Evolutionary conservation across 2,329 filamentous ascomycete genomes (phyloP), one percentile per base, ranked within the genome.

Genomic region (Aspergillus vadensis): DNA sequence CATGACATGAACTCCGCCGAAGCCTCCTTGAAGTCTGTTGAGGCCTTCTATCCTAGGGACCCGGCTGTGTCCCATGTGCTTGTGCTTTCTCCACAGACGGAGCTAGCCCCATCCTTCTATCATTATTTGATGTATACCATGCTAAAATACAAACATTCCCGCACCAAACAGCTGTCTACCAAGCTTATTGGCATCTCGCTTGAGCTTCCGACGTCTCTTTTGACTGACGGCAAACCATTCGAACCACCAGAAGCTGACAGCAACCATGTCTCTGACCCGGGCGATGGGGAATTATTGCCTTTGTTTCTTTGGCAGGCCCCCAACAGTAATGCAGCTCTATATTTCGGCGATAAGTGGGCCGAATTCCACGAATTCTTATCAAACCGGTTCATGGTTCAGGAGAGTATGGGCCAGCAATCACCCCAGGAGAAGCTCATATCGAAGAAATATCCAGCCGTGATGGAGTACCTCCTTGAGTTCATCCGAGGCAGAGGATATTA

Each of bases 271-370:
- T 19, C 36, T 30, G 21, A 43, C n/a, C 12, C 53, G 17, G 53
- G 66, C 19, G 64, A 69, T 9, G 68, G 75, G 27, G 69, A 74
- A 5, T 53, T 77, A 5, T 56, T 73, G 8, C 83, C 85, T 0
- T 82, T 90, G 0, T 96, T 96, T 69, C 80, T 96, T 8, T 97
- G 92, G 88, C 90, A 97, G 76, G 86, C 88, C 2, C 93, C 94
- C 5, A 90, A 88, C 65, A 91, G 89, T 70, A 90, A 95, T 64
- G 93, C 94, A 0, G 86, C 88, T 10, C 81, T 99, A 9, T 89
- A 94, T 72, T 87, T 95, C 58, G 92, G 93, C 47, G 86, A 92
- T 51, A 92, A 89, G 70, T 99, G 95, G 95, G 79, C 85, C 12
- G 91, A 96, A 67, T 83, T 97, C 9, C 92, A 97, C 72, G 85